Evolutionary conservation across 768 basidiomycete species (phyloP).

Genomic region (Pholiota conissans): DNA sequence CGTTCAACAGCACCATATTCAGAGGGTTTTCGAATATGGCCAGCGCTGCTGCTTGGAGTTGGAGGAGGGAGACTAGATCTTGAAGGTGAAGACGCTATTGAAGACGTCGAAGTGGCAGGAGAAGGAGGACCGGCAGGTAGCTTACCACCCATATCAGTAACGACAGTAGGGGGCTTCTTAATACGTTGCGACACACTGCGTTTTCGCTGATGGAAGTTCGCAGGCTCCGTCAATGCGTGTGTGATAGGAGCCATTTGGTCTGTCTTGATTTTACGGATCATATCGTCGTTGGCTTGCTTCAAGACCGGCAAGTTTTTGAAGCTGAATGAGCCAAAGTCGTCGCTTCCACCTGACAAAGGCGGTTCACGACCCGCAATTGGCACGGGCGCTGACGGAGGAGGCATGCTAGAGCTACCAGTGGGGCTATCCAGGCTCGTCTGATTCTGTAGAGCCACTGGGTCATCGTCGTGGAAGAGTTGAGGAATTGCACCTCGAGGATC

Average conservation of each 20-base stretch:
- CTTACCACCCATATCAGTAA: conserved; percentile 69
- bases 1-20: conserved; percentile 87
- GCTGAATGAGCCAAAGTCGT: conserved; percentile 97
- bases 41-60: conserved; percentile 61
- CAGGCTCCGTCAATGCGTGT: conserved; percentile 70
- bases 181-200: conserved; percentile 81
- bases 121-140: conserved; percentile 80
- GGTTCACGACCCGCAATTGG: conserved; percentile 41
- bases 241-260: conserved; percentile 83
- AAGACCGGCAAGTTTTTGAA: conserved; percentile 96
- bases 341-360: conserved; percentile 58
- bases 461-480: conserved; percentile 91
- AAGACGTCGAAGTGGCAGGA: conserved; percentile 89
- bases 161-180: conserved; percentile 80
- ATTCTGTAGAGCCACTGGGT: conserved; percentile 56
- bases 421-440: conserved; percentile 50
- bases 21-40: conserved; percentile 83
- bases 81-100: conserved; percentile 87
- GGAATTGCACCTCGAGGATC: conserved; percentile 92
- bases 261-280: conserved; percentile 92
- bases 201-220: conserved; percentile 61
- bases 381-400: conserved; percentile 43
- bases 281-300: conserved; percentile 98
- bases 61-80: conserved; percentile 71
- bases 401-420: conserved; percentile 34